Evolutionary conservation across 202 grass and related monocot genomes (phyloP).

Genomic region (Zoysia matrella): DNA sequence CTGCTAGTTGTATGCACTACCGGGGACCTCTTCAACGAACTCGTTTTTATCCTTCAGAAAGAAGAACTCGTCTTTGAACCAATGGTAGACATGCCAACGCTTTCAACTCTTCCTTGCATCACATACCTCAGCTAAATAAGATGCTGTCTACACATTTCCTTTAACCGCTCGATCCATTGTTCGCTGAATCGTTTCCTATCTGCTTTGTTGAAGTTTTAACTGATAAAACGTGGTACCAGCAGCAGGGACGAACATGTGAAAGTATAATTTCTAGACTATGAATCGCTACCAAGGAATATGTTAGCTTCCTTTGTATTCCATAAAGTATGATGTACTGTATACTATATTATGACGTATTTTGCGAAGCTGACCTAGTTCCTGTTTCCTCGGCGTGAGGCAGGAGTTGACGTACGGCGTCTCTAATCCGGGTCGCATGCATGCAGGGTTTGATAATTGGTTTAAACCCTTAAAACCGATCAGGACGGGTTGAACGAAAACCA

Average conservation of each 20-base stretch:
- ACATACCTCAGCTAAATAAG: conserved; percentile 22
- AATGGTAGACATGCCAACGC: background rate
- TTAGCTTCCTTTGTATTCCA: background rate
- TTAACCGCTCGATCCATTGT: no score
- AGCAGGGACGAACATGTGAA: background rate
- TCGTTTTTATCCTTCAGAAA: conserved; percentile 16
- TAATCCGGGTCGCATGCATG: conserved; percentile 26
- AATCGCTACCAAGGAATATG: background rate
- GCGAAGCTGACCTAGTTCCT: conserved; percentile 18
- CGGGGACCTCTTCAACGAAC: background rate
- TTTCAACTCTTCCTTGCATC: conserved; percentile 9
- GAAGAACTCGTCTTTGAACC: background rate
- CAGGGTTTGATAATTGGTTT: no score
- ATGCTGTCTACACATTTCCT: no score
- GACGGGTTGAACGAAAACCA: no score
- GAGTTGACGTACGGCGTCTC: conserved; percentile 29
- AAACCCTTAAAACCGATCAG: no score
- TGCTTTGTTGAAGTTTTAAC: background rate
- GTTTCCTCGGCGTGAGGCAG: conserved; percentile 35
- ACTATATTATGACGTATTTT: background rate
- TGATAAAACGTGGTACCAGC: background rate
- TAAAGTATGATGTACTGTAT: no score
- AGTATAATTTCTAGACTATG: background rate
- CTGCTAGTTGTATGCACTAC: background rate
- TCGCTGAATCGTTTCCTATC: background rate